Conservation (phyloP, 2,329 filamentous ascomycete species). For the Claviceps sp. region DNA sequence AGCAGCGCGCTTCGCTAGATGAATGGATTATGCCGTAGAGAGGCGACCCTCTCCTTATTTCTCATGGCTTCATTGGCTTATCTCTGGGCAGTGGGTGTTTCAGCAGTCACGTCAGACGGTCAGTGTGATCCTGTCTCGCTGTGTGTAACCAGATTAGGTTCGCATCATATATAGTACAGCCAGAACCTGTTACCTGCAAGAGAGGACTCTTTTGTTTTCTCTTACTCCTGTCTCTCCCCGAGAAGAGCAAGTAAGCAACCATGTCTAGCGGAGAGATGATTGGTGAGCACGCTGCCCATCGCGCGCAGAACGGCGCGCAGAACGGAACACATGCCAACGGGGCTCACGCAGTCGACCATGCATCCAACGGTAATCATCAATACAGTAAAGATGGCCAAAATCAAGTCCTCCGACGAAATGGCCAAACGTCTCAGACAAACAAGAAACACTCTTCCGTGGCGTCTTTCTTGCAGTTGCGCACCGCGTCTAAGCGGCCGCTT, state of each 20-base stretch:
- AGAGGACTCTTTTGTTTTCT: not conserved
- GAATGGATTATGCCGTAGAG: not conserved
- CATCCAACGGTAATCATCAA: conserved; percentile 3
- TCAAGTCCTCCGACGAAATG: not conserved
- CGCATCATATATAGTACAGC: not conserved
- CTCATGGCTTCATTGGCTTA: not conserved
- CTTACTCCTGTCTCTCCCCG: not conserved
- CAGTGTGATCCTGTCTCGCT: not conserved
- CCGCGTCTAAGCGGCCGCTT: conserved; percentile 45
- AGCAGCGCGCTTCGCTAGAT: not conserved
- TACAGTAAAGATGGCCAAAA: conserved; percentile 2
- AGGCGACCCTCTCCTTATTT: not conserved
- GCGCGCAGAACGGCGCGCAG: conserved; percentile 6
- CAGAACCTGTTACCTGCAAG: not conserved
- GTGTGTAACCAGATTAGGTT: not conserved
- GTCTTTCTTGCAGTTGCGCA: conserved; percentile 19
- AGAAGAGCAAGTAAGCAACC: not conserved
- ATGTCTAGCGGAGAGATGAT: conserved; percentile 1
- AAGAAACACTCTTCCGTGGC: conserved; percentile 4
- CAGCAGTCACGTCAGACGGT: not conserved
- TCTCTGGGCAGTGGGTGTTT: not conserved
- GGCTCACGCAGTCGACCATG: conserved; percentile 6
- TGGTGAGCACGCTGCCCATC: not conserved
- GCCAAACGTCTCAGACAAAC: conserved; percentile 1
- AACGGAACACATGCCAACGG: conserved; percentile 13